Evolutionary conservation across 2,329 filamentous ascomycete species (phyloP).

Genomic region (Cordyceps javanica): DNA sequence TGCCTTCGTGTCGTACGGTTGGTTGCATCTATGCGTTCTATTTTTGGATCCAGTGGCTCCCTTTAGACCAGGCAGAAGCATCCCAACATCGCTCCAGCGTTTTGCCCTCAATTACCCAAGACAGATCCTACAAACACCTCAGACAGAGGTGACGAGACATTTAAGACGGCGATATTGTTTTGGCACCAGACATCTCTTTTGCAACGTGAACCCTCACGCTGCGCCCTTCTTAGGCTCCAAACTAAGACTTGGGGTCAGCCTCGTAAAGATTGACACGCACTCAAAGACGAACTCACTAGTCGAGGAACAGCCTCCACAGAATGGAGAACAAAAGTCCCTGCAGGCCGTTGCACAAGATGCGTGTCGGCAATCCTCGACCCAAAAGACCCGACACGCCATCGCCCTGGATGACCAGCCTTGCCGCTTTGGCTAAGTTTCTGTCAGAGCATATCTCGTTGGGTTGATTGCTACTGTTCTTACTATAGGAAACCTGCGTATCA

Average conservation of each 20-base stretch:
- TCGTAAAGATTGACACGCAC: not conserved
- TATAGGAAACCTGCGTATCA: conserved; percentile 39
- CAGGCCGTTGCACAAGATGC: conserved; percentile 42
- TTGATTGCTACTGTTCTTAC: conserved; percentile 21
- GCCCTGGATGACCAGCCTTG: conserved; percentile 30
- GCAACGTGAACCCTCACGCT: not conserved
- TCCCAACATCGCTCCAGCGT: too few species aligned
- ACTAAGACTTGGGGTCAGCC: not conserved
- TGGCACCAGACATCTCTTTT: not conserved
- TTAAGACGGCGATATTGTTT: too few species aligned
- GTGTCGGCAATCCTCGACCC: conserved; percentile 39
- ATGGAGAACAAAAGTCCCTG: conserved; percentile 43
- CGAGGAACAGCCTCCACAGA: conserved; percentile 42
- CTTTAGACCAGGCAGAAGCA: too few species aligned
- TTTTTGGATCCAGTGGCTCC: too few species aligned
- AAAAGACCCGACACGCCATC: conserved; percentile 38
- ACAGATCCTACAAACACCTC: not conserved
- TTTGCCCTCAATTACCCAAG: too few species aligned
- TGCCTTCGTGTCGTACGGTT: too few species aligned
- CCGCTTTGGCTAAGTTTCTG: conserved; percentile 32
- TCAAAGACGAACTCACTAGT: conserved; percentile 32
- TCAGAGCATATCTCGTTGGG: not conserved
- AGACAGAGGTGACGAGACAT: too few species aligned
- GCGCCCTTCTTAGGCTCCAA: not conserved
- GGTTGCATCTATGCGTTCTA: too few species aligned